Evolutionary conservation across 352 stramenopile species (phyloP).

Genomic region (Phytophthora idaei): DNA sequence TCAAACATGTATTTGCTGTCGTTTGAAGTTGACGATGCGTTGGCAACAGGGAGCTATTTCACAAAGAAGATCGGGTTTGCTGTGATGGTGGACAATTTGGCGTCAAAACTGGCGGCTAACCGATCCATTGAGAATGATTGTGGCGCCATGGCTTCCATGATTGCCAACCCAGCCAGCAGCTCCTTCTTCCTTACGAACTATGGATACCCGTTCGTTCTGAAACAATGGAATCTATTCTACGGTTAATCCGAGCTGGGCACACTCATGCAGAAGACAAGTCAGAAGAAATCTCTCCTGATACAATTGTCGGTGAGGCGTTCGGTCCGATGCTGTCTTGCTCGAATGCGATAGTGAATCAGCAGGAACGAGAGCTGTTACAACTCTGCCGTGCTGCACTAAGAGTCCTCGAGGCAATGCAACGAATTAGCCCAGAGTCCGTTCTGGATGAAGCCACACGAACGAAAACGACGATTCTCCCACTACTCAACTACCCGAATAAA

Average conservation of each 20-base stretch:
- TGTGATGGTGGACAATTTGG: constrained; percentile 24
- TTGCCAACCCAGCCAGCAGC: constrained; percentile 10
- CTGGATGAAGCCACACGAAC: constrained; percentile 28
- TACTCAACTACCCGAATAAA: constrained; percentile 27
- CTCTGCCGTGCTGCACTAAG: constrained; percentile 17
- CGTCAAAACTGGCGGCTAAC: constrained; percentile 13
- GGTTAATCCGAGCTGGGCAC: constrained; percentile 4
- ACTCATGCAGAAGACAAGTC: neutral
- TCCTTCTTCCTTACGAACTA: constrained; percentile 21
- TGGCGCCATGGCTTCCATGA: constrained; percentile 18
- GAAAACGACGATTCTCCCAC: constrained; percentile 22
- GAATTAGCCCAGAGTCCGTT: constrained; percentile 13
- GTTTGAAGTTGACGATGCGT: constrained; percentile 28
- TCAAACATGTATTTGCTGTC: constrained; percentile 20
- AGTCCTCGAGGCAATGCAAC: constrained; percentile 17
- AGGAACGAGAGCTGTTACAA: constrained; percentile 24
- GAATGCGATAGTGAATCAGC: constrained; percentile 1
- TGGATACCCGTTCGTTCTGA: constrained; percentile 28
- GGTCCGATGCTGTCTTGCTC: constrained; percentile 22
- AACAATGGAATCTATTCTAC: constrained; percentile 20
- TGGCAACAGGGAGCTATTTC: constrained; percentile 7
- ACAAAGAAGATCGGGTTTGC: constrained; percentile 23
- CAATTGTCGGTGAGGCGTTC: constrained; percentile 1
- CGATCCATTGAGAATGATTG: constrained; percentile 22
- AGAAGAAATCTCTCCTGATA: neutral